Base-by-base conservation (phyloP, 2,329 filamentous ascomycete genomes). In the Pezicula radicicola region DNA sequence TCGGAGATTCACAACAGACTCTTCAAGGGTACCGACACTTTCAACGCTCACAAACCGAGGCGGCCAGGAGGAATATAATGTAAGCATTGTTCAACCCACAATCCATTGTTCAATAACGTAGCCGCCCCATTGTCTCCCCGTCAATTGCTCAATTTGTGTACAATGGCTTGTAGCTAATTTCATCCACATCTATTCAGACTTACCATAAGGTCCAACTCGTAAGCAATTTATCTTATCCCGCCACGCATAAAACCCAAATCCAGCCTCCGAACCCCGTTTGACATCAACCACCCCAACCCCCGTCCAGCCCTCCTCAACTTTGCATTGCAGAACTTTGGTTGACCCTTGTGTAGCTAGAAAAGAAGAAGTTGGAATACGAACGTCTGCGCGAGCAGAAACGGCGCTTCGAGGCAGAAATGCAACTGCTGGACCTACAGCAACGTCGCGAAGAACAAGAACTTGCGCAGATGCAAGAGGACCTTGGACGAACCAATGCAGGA, bases 361-460 rank as follows among this genome's bases (percentile, higher is more conserved):
- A 94, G 73, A 96, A 96, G 73, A 91, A 91, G 66, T 77, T 89
- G 66, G 91, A 96, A 70, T 95, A 95, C 74, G 93, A 97, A 70
- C 85, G 87, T 65, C 85, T 97, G 63, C 84, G 90, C 60, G 90
- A 96, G 71, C 90, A 96, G 69, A 91, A 90, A 65, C 84, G 90
- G 58, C 85, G 88, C 43, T 96, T 96, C 64, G 91, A 97, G 72
- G 85, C 89, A 59, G 91, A 97, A 70, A 91, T 99, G 83, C 89
- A 92, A 68, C 83, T 91, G 62, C 79, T 97, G 56, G 91, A 96
- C 64, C 80, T 92, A 61, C 88, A 94, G 68, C 89, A 93, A 69
- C 85, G 87, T 56, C 84, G 82, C 56, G 89, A 94, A 66, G 90
- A 92, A 67, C 82, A 88, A 62, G 91, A 96, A 66, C 85, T 96